phyloP scores from a whole-genome alignment of 371 early-diverging fungal species.

The Globomyces sp. region DNA sequence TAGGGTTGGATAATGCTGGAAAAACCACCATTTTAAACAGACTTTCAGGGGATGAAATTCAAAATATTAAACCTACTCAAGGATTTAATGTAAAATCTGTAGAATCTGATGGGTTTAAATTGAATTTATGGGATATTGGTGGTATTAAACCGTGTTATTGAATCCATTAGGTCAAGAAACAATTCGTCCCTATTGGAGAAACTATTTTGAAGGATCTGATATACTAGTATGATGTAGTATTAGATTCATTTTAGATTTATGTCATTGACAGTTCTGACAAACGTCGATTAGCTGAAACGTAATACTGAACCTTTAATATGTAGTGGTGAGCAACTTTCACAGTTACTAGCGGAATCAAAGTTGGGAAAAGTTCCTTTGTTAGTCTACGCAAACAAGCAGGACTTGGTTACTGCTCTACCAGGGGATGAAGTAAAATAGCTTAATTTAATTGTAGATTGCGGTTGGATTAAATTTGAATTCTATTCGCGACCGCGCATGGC shows the following conservation, averaged over 20 bases:
- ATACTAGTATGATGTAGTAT: slow-evolving; percentile 44
- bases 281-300: slow-evolving; percentile 53
- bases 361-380: slow-evolving; percentile 49
- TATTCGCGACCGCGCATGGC: slow-evolving; percentile 53
- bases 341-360: slow-evolving; percentile 48
- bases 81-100: slow-evolving; percentile 56
- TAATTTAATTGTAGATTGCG: slow-evolving; percentile 37
- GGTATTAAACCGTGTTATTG: slow-evolving; percentile 31
- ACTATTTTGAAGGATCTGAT: slow-evolving; percentile 68
- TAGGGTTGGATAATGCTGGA: slow-evolving; percentile 72
- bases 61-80: slow-evolving; percentile 55
- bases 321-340: slow-evolving; percentile 49
- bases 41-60: slow-evolving; percentile 48
- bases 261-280: slow-evolving; percentile 52
- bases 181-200: slow-evolving; percentile 66
- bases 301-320: slow-evolving; percentile 9
- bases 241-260: slow-evolving; percentile 37
- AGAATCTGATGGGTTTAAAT: slow-evolving; percentile 45
- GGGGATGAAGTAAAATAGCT: slow-evolving; percentile 40
- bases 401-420: slow-evolving; percentile 44
- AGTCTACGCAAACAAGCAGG: slow-evolving; percentile 59
- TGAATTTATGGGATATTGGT: slow-evolving; percentile 71
- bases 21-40: slow-evolving; percentile 64
- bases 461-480: slow-evolving; percentile 45
- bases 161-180: slow-evolving; percentile 43